Evolutionary conservation across 345 rosid species (phyloP).

Genomic region (Salix suchowensis): DNA sequence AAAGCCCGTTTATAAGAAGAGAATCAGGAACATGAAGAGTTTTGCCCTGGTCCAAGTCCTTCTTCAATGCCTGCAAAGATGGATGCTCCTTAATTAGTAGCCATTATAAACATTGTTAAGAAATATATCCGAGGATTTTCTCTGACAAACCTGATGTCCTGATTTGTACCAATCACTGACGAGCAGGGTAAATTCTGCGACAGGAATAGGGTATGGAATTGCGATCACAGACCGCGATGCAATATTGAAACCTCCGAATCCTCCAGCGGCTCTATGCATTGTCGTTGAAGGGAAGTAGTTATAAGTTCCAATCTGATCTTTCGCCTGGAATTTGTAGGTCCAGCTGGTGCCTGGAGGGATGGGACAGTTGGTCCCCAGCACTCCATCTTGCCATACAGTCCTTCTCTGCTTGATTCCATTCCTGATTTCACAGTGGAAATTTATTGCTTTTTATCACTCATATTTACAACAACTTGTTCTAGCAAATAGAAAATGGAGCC

Average conservation of each 20-base stretch:
- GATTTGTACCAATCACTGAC: conserved; percentile 43
- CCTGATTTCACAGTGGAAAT: conserved; percentile 33
- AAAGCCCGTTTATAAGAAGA: conserved; percentile 67
- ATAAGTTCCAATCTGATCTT: conserved; percentile 76
- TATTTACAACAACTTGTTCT: not conserved
- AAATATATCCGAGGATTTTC: no score
- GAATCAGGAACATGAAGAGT: conserved; percentile 51
- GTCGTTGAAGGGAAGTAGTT: conserved; percentile 63
- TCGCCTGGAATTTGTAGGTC: conserved; percentile 75
- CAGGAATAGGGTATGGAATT: conserved; percentile 41
- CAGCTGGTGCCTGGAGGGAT: conserved; percentile 65
- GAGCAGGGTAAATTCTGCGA: conserved; percentile 34
- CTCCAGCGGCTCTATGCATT: conserved; percentile 72
- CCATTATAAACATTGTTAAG: no score
- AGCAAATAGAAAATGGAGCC: not conserved
- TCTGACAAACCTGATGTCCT: conserved; percentile 48
- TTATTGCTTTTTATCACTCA: no score
- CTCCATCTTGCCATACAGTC: conserved; percentile 83
- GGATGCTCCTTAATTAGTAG: no score
- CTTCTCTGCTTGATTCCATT: conserved; percentile 68
- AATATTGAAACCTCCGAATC: conserved; percentile 44
- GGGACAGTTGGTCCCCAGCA: conserved; percentile 87
- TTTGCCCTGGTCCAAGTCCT: conserved; percentile 45
- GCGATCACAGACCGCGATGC: conserved; percentile 33
- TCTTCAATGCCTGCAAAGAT: conserved; percentile 38